Conservation (phyloP, 768 basidiomycete species). For the Nidularia sp. region DNA sequence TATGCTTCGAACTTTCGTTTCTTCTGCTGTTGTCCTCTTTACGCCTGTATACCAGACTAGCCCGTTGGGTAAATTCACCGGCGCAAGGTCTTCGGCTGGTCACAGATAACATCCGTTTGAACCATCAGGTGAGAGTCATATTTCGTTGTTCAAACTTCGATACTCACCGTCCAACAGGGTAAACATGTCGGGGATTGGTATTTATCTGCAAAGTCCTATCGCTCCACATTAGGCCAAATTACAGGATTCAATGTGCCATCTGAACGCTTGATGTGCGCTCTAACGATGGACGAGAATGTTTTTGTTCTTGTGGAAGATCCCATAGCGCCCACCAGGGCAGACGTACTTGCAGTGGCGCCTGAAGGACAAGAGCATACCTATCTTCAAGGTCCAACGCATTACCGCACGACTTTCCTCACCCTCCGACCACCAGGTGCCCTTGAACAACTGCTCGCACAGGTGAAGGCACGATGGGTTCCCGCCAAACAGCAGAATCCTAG, state of each 20-base stretch:
- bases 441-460: slow-evolving; percentile 69
- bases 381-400: slow-evolving; percentile 56
- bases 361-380: slow-evolving; percentile 36
- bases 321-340: slow-evolving; percentile 61
- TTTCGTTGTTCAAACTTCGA: slow-evolving; percentile 6
- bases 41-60: slow-evolving; percentile 42
- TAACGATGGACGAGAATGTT: slow-evolving; percentile 78
- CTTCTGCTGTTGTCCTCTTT: background rate
- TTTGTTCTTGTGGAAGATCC: slow-evolving; percentile 81
- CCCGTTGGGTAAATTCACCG: slow-evolving; percentile 83
- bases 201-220: slow-evolving; percentile 67
- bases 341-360: slow-evolving; percentile 45
- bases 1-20: slow-evolving; percentile 21
- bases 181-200: slow-evolving; percentile 61
- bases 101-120: slow-evolving; percentile 60
- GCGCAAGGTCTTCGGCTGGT: slow-evolving; percentile 66
- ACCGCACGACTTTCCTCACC: slow-evolving; percentile 74
- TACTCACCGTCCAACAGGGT: slow-evolving; percentile 38
- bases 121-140: slow-evolving; percentile 53
- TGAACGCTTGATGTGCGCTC: slow-evolving; percentile 70
- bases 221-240: slow-evolving; percentile 63
- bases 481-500: slow-evolving; percentile 47
- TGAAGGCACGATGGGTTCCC: slow-evolving; percentile 73
- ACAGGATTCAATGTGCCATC: slow-evolving; percentile 44
- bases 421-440: slow-evolving; percentile 69